phyloP scores from a whole-genome alignment of 2,329 filamentous ascomycete species.

The Fusarium dlaminii region DNA sequence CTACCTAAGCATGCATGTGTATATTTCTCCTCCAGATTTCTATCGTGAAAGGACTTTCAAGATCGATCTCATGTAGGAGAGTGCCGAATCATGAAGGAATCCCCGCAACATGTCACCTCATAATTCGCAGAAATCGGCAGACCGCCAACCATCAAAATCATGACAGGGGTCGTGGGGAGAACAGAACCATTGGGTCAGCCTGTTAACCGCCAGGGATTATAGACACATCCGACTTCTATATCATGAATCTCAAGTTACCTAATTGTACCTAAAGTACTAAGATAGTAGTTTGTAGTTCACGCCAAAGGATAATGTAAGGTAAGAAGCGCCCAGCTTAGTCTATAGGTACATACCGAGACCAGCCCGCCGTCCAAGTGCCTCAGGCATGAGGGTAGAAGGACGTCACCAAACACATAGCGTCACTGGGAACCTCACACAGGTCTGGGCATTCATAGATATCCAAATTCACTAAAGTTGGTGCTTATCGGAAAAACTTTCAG shows the following conservation, averaged over 20 bases:
- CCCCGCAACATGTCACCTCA: constrained; percentile 42
- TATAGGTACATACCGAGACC: background rate
- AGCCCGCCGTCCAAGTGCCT: constrained; percentile 14
- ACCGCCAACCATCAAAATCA: constrained; percentile 21
- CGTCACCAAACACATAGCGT: constrained; percentile 12
- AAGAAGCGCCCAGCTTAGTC: background rate
- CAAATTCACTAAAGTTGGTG: constrained; percentile 14
- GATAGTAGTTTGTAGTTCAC: background rate
- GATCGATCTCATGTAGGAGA: constrained; percentile 13
- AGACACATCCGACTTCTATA: background rate
- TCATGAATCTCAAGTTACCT: background rate
- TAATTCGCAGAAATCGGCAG: constrained; percentile 41
- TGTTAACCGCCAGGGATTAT: background rate
- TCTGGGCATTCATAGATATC: background rate
- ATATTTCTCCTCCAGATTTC: background rate
- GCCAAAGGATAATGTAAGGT: background rate
- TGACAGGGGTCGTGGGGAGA: constrained; percentile 25
- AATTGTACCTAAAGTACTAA: background rate
- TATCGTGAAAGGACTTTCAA: constrained; percentile 2
- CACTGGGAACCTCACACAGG: background rate
- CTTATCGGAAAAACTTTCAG: constrained; percentile 45
- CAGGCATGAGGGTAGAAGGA: constrained; percentile 5
- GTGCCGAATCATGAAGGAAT: constrained; percentile 24
- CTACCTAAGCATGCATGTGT: background rate
- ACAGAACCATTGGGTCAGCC: background rate